Evolutionary conservation across 2,329 filamentous ascomycete genomes (phyloP).

Genomic region (Nigrospora osmanthi): DNA sequence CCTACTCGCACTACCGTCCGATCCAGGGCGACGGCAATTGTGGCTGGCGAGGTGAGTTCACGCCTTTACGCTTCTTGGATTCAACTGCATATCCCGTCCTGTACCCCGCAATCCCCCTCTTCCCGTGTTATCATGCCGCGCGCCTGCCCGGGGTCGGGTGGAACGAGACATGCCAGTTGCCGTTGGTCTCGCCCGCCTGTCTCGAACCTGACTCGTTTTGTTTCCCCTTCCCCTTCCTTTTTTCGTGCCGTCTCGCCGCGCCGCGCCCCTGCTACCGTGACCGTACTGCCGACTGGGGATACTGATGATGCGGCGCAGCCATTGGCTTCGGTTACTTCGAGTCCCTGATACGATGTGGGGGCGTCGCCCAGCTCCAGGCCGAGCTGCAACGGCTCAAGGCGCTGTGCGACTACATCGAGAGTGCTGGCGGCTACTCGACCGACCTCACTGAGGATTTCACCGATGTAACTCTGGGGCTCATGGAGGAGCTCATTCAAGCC

Average conservation of each 20-base stretch:
- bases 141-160: too few species aligned
- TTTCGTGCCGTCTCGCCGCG: not conserved
- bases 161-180: not conserved
- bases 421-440: conserved; percentile 62
- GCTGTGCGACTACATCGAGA: conserved; percentile 62
- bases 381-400: conserved; percentile 67
- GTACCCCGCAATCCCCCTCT: conserved; percentile 12
- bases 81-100: conserved; percentile 7
- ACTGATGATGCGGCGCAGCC: conserved; percentile 42
- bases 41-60: conserved; percentile 84
- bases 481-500: conserved; percentile 54
- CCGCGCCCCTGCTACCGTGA: not conserved
- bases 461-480: conserved; percentile 62
- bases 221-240: not conserved
- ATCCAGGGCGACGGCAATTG: conserved; percentile 93
- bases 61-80: conserved; percentile 6
- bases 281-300: conserved; percentile 6
- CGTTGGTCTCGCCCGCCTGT: not conserved
- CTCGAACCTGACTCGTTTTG: not conserved
- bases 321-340: conserved; percentile 94
- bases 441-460: conserved; percentile 78
- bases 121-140: too few species aligned
- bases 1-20: conserved; percentile 80
- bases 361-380: conserved; percentile 55
- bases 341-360: conserved; percentile 61